Percentiles rank a stretch among this genome's conserved stretches.
Conservation (phyloP, 2,329 filamentous ascomycete genomes). For the Paramyrothecium sp. region DNA sequence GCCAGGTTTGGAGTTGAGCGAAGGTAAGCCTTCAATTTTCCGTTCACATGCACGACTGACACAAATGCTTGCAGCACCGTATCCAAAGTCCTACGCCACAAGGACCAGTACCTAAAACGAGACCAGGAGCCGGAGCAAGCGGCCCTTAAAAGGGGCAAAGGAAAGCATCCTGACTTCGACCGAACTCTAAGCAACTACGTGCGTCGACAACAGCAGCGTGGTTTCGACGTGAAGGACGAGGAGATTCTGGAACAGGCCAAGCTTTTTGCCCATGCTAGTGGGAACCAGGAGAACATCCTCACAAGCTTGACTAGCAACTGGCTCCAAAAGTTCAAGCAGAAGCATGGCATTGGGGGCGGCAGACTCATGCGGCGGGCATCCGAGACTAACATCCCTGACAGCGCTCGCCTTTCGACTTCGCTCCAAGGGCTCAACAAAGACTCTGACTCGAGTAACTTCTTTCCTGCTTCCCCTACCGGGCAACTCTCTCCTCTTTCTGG, state of each 20-base stretch:
- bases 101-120: slow-evolving; percentile 91
- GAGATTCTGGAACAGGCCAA: slow-evolving; percentile 81
- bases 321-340: slow-evolving; percentile 95
- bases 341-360: slow-evolving; percentile 60
- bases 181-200: slow-evolving; percentile 86
- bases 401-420: slow-evolving; percentile 53
- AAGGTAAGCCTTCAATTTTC: slow-evolving; percentile 78
- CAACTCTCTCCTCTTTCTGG: slow-evolving; percentile 69
- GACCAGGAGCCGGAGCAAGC: slow-evolving; percentile 64
- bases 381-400: slow-evolving; percentile 71
- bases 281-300: slow-evolving; percentile 67
- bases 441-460: slow-evolving; percentile 52
- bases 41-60: too few relatives aligned
- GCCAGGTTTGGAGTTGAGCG: slow-evolving; percentile 92
- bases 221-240: slow-evolving; percentile 71
- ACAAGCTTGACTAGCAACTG: slow-evolving; percentile 73
- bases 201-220: slow-evolving; percentile 75
- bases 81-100: slow-evolving; percentile 94
- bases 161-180: slow-evolving; percentile 87
- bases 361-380: slow-evolving; percentile 57
- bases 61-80: too few relatives aligned
- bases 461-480: slow-evolving; percentile 69
- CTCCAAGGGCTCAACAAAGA: slow-evolving; percentile 24
- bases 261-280: slow-evolving; percentile 71
- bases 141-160: slow-evolving; percentile 78